phyloP scores from a whole-genome alignment of 2,329 filamentous ascomycete genomes.

The Nothophoma quercina region DNA sequence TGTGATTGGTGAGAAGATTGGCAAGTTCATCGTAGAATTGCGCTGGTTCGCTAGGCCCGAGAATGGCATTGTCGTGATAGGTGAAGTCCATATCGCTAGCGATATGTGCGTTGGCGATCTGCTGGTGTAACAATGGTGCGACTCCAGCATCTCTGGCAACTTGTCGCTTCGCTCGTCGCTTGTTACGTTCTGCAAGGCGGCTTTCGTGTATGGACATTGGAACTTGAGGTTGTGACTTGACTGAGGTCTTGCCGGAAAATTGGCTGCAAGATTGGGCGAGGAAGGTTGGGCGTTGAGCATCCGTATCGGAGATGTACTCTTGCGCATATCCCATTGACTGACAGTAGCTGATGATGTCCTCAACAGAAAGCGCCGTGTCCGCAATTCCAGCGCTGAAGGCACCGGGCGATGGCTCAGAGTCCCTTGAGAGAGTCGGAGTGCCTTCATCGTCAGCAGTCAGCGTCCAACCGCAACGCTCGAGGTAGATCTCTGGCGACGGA shows the following conservation, averaged over 20 bases:
- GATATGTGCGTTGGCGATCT: conserved; percentile 14
- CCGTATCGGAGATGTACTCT: conserved; percentile 16
- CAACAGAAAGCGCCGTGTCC: conserved; percentile 42
- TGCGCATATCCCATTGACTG: conserved; percentile 35
- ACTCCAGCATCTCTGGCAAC: conserved; percentile 9
- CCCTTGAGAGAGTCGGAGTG: conserved; percentile 24
- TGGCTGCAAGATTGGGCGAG: conserved; percentile 21
- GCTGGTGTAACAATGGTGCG: conserved; percentile 11
- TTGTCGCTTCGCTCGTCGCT: conserved; percentile 24
- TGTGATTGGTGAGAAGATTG: conserved; percentile 1
- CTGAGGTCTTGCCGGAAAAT: neutral
- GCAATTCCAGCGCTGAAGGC: conserved; percentile 25
- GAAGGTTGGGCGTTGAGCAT: conserved; percentile 24
- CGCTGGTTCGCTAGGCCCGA: neutral
- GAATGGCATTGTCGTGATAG: neutral
- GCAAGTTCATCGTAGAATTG: conserved; percentile 13
- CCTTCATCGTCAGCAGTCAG: conserved; percentile 43
- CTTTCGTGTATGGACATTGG: conserved; percentile 1
- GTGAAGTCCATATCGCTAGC: neutral
- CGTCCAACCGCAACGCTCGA: conserved; percentile 57
- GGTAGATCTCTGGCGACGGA: conserved; percentile 55
- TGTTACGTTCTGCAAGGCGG: conserved; percentile 22
- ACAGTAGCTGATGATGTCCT: conserved; percentile 43
- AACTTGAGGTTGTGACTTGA: neutral
- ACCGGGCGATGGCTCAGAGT: conserved; percentile 18